phyloP scores from a whole-genome alignment of 2,329 filamentous ascomycete genomes.

The Diaporthe longicolla region DNA sequence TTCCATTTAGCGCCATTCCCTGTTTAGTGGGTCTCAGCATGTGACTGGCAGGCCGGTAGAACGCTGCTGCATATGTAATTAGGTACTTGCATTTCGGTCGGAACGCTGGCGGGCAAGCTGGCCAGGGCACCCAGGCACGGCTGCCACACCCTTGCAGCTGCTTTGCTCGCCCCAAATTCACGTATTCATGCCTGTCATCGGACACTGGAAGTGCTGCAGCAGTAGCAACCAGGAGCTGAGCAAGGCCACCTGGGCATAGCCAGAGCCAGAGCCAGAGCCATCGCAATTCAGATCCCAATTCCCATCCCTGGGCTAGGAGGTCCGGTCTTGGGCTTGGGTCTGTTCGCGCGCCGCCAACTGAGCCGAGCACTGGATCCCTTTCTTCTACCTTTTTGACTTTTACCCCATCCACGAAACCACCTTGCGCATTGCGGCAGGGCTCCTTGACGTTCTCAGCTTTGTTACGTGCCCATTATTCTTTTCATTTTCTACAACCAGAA shows the following conservation, averaged over 20 bases:
- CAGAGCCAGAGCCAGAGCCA: conserved; percentile 11
- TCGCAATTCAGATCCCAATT: conserved; percentile 28
- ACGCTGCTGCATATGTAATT: neutral
- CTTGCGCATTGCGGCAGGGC: conserved; percentile 28
- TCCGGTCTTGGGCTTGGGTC: conserved; percentile 16
- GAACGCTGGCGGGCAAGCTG: neutral
- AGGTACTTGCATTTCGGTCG: neutral
- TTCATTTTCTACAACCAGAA: conserved; percentile 28
- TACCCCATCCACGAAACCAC: conserved; percentile 34
- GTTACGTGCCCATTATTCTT: conserved; percentile 32
- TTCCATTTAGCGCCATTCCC: conserved; percentile 26
- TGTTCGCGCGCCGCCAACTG: conserved; percentile 26
- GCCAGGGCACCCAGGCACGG: conserved; percentile 26
- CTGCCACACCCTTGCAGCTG: conserved; percentile 21
- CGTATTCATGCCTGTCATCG: conserved; percentile 17
- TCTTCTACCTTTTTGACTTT: conserved; percentile 36
- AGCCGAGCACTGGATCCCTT: conserved; percentile 32
- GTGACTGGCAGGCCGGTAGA: conserved; percentile 22
- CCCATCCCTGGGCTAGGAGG: conserved; percentile 28
- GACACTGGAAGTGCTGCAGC: conserved; percentile 8
- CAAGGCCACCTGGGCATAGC: conserved; percentile 11
- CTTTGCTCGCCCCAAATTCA: conserved; percentile 10
- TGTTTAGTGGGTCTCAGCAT: conserved; percentile 21
- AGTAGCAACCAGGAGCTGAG: neutral
- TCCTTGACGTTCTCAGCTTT: conserved; percentile 30